phyloP scores from a whole-genome alignment of 257 asterid species.

The Schizonepeta tenuifolia region DNA sequence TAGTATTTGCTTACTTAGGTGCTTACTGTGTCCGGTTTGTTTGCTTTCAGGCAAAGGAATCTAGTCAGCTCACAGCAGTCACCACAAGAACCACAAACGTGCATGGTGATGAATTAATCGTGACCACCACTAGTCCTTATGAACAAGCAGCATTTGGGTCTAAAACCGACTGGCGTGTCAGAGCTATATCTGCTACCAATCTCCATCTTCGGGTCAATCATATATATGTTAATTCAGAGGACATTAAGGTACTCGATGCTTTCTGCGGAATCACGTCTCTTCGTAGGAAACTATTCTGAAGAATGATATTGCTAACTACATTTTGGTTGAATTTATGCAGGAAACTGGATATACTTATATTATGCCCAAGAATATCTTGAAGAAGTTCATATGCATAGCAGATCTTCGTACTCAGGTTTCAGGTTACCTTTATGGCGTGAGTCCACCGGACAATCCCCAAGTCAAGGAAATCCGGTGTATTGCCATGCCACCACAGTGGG shows the following conservation, averaged over 20 bases:
- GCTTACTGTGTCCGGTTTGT: slow-evolving; percentile 9
- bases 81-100: slow-evolving; percentile 93
- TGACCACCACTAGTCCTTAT: slow-evolving; percentile 94
- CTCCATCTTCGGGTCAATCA: slow-evolving; percentile 97
- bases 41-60: slow-evolving; percentile 77
- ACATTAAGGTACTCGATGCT: slow-evolving; percentile 67
- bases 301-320: slow-evolving; percentile 15
- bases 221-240: slow-evolving; percentile 97
- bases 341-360: slow-evolving; percentile 98
- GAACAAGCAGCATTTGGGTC: slow-evolving; percentile 91
- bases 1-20: neutral
- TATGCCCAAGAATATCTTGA: slow-evolving; percentile 96
- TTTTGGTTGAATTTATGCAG: slow-evolving; percentile 50
- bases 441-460: slow-evolving; percentile 99
- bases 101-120: slow-evolving; percentile 93
- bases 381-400: slow-evolving; percentile 96
- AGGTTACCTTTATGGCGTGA: slow-evolving; percentile 88
- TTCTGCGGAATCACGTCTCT: neutral
- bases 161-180: slow-evolving; percentile 98
- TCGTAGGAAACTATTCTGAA: neutral
- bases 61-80: slow-evolving; percentile 94
- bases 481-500: slow-evolving; percentile 98
- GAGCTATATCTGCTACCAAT: slow-evolving; percentile 98
- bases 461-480: slow-evolving; percentile 98
- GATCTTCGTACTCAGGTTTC: slow-evolving; percentile 95